Percentiles rank a stretch among this genome's conserved stretches.
Conservation (phyloP, 2,329 filamentous ascomycete species). For the Apiospora koreana region DNA sequence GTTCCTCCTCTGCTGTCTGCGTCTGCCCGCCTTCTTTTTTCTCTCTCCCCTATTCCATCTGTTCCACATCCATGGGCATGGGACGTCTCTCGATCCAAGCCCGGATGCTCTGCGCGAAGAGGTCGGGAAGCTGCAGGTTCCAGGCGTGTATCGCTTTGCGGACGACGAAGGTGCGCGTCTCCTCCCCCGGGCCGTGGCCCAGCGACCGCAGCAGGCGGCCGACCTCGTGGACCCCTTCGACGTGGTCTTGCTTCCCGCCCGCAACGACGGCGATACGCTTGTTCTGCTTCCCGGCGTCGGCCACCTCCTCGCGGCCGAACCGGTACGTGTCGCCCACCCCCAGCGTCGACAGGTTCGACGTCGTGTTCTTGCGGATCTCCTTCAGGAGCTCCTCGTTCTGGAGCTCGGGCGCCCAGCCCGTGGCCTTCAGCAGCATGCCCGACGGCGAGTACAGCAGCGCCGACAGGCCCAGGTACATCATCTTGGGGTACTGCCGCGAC, state of each 20-base stretch:
- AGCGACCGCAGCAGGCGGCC: conserved; percentile 24
- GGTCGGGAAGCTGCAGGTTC: conserved; percentile 41
- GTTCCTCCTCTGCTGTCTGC: neutral
- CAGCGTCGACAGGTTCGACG: conserved; percentile 24
- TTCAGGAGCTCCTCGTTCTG: conserved; percentile 31
- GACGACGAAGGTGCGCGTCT: conserved; percentile 33
- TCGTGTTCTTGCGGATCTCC: conserved; percentile 36
- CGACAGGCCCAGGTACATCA: conserved; percentile 28
- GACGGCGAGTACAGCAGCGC: conserved; percentile 29
- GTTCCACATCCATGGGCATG: conserved; percentile 28
- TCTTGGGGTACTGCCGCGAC: conserved; percentile 20
- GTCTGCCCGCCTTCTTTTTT: neutral
- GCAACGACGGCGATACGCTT: conserved; percentile 32
- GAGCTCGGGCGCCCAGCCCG: conserved; percentile 29
- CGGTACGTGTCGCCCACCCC: conserved; percentile 22
- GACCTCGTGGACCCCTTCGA: conserved; percentile 32
- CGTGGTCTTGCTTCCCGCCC: conserved; percentile 35
- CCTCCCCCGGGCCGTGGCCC: conserved; percentile 24
- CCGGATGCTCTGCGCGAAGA: conserved; percentile 38
- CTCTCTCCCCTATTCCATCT: neutral
- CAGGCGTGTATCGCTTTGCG: conserved; percentile 39
- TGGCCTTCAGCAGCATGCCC: conserved; percentile 27
- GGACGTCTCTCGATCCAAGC: conserved; percentile 35
- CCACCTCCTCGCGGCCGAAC: conserved; percentile 27
- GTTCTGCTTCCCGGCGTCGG: conserved; percentile 26